phyloP scores from a whole-genome alignment of 257 asterid genomes.

The Sherardia arvensis region DNA sequence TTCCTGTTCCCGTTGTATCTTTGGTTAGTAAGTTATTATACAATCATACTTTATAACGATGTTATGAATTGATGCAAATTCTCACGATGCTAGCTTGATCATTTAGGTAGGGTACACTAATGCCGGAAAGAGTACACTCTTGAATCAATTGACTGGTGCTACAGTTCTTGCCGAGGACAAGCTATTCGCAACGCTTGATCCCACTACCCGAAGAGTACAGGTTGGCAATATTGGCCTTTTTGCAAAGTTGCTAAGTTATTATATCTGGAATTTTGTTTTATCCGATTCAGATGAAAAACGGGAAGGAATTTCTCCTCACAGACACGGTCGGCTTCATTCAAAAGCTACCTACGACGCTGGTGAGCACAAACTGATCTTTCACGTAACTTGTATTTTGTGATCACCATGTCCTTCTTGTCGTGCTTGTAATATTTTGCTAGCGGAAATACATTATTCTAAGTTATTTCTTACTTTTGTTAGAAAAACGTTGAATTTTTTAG shows the following conservation, averaged over 20 bases:
- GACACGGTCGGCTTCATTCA: slow-evolving; percentile 99
- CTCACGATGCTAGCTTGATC: slow-evolving; percentile 7
- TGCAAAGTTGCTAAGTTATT: slow-evolving; percentile 2
- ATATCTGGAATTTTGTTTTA: slow-evolving; percentile 13
- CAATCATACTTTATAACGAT: not conserved
- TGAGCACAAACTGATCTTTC: slow-evolving; percentile 19
- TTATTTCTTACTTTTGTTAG: not conserved
- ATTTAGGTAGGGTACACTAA: slow-evolving; percentile 94
- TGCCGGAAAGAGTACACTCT: slow-evolving; percentile 95
- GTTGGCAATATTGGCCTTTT: slow-evolving; percentile 21
- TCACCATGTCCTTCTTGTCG: slow-evolving; percentile 1
- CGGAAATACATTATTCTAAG: too few species aligned
- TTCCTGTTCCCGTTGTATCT: slow-evolving; percentile 94
- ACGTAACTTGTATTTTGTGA: slow-evolving; percentile 1
- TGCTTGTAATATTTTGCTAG: slow-evolving; percentile 6
- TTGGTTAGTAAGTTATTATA: slow-evolving; percentile 46
- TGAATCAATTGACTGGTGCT: slow-evolving; percentile 85
- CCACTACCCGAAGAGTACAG: slow-evolving; percentile 97
- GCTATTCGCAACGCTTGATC: slow-evolving; percentile 94
- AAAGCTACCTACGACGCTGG: slow-evolving; percentile 91
- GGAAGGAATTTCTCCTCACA: slow-evolving; percentile 88
- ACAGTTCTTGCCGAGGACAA: slow-evolving; percentile 91
- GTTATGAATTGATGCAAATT: not conserved
- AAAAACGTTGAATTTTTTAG: slow-evolving; percentile 16
- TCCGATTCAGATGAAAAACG: slow-evolving; percentile 61